A percentile compares a stretch with the other conserved stretches of the same genome.
These are phyloP conservation scores for Aspergillus caelatus DNA, from an alignment of 2,329 filamentous ascomycete species.

Conservation along the genomic window DNA sequence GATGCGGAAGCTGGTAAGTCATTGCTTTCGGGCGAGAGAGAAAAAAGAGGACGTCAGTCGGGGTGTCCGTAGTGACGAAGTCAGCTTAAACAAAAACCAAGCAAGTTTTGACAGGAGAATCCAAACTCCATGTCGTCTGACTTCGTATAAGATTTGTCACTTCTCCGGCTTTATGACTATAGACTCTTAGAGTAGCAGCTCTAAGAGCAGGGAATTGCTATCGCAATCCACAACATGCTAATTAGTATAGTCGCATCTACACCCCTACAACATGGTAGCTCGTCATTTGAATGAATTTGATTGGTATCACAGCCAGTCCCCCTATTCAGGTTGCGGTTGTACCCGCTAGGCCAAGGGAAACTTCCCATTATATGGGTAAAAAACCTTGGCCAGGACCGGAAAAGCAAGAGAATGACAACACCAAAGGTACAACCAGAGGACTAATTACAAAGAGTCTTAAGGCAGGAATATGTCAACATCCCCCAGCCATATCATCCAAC, in stretches of 20 bases:
- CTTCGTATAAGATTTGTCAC: not conserved
- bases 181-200: not conserved
- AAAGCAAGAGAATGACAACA: not conserved
- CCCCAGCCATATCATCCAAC: not conserved
- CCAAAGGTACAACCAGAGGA: not conserved
- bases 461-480: slow-evolving; percentile 1
- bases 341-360: slow-evolving; percentile 20
- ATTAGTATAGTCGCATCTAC: not conserved
- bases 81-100: not conserved
- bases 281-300: not conserved
- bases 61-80: not conserved
- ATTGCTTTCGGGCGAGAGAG: not conserved
- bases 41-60: not conserved
- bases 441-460: not conserved
- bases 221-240: not conserved
- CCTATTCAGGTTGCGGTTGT: slow-evolving; percentile 20
- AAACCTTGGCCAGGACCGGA: slow-evolving; percentile 22
- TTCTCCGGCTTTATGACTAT: not conserved
- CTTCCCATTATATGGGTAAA: slow-evolving; percentile 16
- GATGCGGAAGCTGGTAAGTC: not conserved
- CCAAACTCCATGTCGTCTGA: not conserved
- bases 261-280: not conserved
- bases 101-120: not conserved
- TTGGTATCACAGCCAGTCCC: slow-evolving; percentile 9
- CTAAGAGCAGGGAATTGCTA: not conserved